Percentiles rank a stretch among this genome's conserved stretches.
These are phyloP conservation scores for Sergeia podlipaevii DNA, from an alignment of 208 protist genomes.

Conservation along the genomic window DNA sequence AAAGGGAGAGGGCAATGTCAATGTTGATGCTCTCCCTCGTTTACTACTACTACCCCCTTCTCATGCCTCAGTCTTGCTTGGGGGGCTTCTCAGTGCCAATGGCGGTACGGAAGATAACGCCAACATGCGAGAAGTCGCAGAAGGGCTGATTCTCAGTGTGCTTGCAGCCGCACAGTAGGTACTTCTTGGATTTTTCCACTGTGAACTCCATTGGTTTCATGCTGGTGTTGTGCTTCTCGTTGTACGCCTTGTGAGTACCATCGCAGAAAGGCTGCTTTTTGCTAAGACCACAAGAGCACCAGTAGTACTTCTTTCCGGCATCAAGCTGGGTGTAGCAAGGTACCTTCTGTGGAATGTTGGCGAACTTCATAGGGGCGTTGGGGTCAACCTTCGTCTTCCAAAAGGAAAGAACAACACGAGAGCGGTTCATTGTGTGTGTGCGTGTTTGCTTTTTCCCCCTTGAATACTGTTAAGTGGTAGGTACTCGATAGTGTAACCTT, in stretches of 20 bases:
- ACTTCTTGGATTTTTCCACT: conserved; percentile 41
- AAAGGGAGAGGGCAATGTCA: too few species aligned
- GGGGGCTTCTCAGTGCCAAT: conserved; percentile 43
- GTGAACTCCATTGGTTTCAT: conserved; percentile 64
- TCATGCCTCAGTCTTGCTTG: conserved; percentile 1
- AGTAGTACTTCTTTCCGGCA: conserved; percentile 73
- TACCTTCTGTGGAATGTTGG: conserved; percentile 34
- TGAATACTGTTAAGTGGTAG: too few species aligned
- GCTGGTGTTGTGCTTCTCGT: conserved; percentile 59
- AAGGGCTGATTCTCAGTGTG: conserved; percentile 49
- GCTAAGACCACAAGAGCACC: conserved; percentile 76
- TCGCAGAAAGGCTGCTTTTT: conserved; percentile 85
- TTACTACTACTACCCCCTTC: too few species aligned
- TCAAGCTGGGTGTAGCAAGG: conserved; percentile 47
- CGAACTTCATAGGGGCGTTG: conserved; percentile 43
- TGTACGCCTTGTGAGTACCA: conserved; percentile 54
- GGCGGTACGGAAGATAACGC: conserved; percentile 56
- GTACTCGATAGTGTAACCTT: too few species aligned
- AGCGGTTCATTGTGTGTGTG: conserved; percentile 30
- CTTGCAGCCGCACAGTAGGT: conserved; percentile 75
- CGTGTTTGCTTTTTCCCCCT: conserved; percentile 23
- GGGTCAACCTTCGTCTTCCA: conserved; percentile 78
- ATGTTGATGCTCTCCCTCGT: too few species aligned
- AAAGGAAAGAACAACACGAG: conserved; percentile 28
- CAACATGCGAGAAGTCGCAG: conserved; percentile 76